These are phyloP conservation scores for Solanum clarkiae DNA, from an alignment of 257 asterid genomes.

Conservation along the genomic window DNA sequence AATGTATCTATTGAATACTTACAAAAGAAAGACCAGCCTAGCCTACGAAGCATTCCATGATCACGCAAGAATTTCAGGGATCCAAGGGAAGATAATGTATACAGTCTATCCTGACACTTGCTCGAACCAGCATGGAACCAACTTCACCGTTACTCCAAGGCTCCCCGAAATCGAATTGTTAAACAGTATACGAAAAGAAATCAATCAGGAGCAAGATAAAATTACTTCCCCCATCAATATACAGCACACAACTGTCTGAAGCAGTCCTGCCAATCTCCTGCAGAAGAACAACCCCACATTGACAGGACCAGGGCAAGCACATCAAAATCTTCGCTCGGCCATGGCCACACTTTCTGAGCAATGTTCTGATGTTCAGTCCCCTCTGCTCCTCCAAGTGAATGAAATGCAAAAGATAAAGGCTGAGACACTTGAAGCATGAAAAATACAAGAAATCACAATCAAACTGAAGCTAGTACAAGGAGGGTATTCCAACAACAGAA, in stretches of 20 bases:
- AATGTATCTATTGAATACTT: neutral
- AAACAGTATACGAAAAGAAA: neutral
- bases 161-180: neutral
- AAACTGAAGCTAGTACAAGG: neutral
- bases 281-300: neutral
- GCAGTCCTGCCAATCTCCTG: neutral
- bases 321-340: neutral
- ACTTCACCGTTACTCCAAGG: neutral
- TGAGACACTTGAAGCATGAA: neutral
- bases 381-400: neutral
- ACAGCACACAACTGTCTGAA: neutral
- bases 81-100: neutral
- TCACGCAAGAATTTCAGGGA: neutral
- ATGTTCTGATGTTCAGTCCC: neutral
- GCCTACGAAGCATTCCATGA: neutral
- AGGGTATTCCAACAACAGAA: constrained; percentile 1
- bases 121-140: neutral
- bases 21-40: neutral
- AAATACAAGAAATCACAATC: neutral
- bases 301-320: neutral
- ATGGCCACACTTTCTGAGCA: neutral
- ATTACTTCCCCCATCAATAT: neutral
- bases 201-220: neutral
- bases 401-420: neutral
- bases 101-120: neutral